phyloP scores from a whole-genome alignment of 1,139 yeast genomes.

The Geotrichum macrosporum region DNA sequence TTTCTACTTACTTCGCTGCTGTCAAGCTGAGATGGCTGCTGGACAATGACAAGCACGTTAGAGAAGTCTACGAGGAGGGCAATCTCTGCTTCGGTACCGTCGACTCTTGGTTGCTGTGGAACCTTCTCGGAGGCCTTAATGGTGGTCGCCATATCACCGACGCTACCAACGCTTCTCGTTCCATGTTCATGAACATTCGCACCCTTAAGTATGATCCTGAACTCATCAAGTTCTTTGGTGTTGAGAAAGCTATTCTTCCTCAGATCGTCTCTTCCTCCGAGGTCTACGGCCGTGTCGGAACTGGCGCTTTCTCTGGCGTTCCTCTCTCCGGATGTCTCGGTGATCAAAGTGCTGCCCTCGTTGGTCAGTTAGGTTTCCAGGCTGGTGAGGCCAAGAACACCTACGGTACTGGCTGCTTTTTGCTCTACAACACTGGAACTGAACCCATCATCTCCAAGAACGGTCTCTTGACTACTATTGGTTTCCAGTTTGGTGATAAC shows the following conservation, averaged over 20 bases:
- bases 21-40: conserved; percentile 87
- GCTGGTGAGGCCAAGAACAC: conserved; percentile 91
- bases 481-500: conserved; percentile 77
- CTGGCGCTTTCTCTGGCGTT: conserved; percentile 44
- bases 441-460: conserved; percentile 54
- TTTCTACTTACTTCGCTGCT: conserved; percentile 88
- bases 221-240: conserved; percentile 72
- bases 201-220: conserved; percentile 73
- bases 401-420: conserved; percentile 95
- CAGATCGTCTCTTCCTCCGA: conserved; percentile 78
- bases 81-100: conserved; percentile 90
- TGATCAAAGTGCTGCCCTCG: conserved; percentile 90
- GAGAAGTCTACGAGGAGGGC: conserved; percentile 66
- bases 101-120: conserved; percentile 90
- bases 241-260: conserved; percentile 65
- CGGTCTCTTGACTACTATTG: conserved; percentile 86
- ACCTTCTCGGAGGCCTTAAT: conserved; percentile 60
- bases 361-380: conserved; percentile 83
- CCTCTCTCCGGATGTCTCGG: conserved; percentile 92
- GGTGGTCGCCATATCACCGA: conserved; percentile 66
- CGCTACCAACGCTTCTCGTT: conserved; percentile 86
- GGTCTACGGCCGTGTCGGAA: conserved; percentile 56
- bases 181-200: conserved; percentile 82
- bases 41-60: conserved; percentile 69
- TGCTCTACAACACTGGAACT: conserved; percentile 81